Evolutionary conservation across 2,329 filamentous ascomycete species (phyloP), one percentile per base, ranked within the genome.

Genomic region (Xylaria digitata): DNA sequence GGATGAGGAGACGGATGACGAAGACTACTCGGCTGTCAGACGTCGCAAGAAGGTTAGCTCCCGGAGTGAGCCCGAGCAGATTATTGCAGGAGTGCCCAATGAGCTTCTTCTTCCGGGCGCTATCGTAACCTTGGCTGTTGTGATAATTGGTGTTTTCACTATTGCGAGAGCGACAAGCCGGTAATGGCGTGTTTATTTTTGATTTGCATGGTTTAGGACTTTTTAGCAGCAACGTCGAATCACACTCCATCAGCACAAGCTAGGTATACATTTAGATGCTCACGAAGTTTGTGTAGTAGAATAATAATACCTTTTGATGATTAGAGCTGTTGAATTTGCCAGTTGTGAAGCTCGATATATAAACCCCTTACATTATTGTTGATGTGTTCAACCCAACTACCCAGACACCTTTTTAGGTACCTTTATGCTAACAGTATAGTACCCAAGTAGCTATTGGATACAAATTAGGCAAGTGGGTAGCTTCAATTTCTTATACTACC

Each of bases 141-240:
- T 97, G 43, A 97, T 99, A 80, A 86, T 96, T 46, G 93, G 92
- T 71, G 95, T 98, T 11, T 99, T 99, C 82, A 90, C 94, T 48
- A 89, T 99, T 75, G 90, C 92, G 67, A 89, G 94, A 71, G 82
- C 90, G 69, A 83, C 84, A 42, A 86, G 83, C 79, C 80, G 85
- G 76, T 87, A 63, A 67, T 55, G 21, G n/a, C 5, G 11, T 37
- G 34, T 55, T 54, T 19, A n/a, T 50, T 48, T 53, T 40, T 63
- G 65, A 40, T 21, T 48, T 63, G 37, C 59, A 71, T 70, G 57
- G 62, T 52, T 50, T 63, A 30, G 30, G 65, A 58, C 61, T 71
- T 69, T 66, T 49, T 40, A 60, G 46, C 26, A 48, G 30, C 43
- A 42, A 11, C 17, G 34, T 52, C 42, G 49, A 58, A 23, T 57